Evolutionary conservation across 2,329 filamentous ascomycete genomes (phyloP), one percentile per base, ranked within the genome.

Genomic region (Nemania serpens): DNA sequence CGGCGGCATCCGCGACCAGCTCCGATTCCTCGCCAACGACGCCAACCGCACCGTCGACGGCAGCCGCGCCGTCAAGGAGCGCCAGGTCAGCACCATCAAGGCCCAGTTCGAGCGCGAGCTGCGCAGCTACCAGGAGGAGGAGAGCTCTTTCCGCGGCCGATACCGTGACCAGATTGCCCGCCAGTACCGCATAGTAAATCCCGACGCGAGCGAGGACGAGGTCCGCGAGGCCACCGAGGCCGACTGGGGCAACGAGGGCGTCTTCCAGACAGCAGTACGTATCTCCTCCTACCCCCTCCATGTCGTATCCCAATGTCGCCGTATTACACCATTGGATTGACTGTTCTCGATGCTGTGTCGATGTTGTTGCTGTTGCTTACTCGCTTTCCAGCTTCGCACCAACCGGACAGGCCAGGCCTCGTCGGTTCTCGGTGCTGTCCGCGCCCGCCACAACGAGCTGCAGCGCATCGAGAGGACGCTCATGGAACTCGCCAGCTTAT

Each of bases 101-200:
- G 82, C 81, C 63, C 86, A 87, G 58, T 93, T 93, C 77, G 86
- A 88, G 78, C 84, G 83, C 64, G 87, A 90, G 74, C 81, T 93
- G 65, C 82, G 88, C 73, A 84, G 84, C 68, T 93, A 91, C 75
- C 82, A 89, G 72, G 79, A 84, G 68, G 88, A 91, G 72, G 91
- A 95, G 80, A 80, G 84, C 61, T 82, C 84, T 47, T 93, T 91
- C 79, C 83, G 85, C 71, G 82, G 85, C 72, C 81, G 87, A 66
- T 92, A 92, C 75, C 84, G 88, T 62, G 89, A 93, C 65, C 89
- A 92, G 75, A 91, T 94, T 72, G 86, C 86, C 60, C 84, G 91
- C 70, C 91, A 95, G 76, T 93, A 91, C 76, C 83, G 86, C 58
- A 93, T 94, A 72, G 90, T 92, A 67, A 91, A 93, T 74, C 91